Base-by-base conservation (phyloP, 495 filamentous ascomycete species). In the Podospora anserina region DNA sequence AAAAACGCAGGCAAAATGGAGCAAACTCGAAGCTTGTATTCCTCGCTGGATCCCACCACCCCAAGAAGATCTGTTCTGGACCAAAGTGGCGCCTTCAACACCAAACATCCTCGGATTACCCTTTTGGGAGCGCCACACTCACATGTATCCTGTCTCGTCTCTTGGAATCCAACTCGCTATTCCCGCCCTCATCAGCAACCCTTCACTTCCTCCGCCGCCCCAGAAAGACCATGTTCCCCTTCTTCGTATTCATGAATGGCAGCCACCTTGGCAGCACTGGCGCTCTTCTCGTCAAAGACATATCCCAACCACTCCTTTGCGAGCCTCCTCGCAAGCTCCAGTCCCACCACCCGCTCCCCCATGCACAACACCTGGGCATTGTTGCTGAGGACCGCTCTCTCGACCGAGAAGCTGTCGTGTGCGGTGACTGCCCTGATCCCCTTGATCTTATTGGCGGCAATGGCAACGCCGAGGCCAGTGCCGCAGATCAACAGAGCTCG, bases 351-450 rank as follows among this genome's bases (percentile, higher is more conserved):
- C 53, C 92, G 82, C 82, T 96, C 90, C 2, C 92, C 92, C 85
- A 96, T 90, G 80, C 92, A 96, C 30, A 96, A 85, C 53, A 96
- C 92, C 78, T 96, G 92, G 27, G 91, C 91, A 79, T 96, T 88
- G 79, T 94, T 94, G 81, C 90, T 92, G 73, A 93, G 79, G 18
- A 94, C 87, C 16, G 90, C 88, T 60, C 91, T 82, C 84, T 96
- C 92, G 56, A 96, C 91, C 60, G 86, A 89, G 82, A 92, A 95
- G 64, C 87, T 88, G 79, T 96, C 92, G 80, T 96, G 92, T 7
- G 92, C 92, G 39, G 92, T 96, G 44, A 96, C 92, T 20, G 92
- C 92, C 56, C 92, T 84, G 70, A 96, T 88, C 19, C 92, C 92
- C 65, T 88, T 90, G 66, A 94, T 90, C 78, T 94, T 94, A 83